Conservation (phyloP, 1,284 basidiomycete genomes). For the Anthracocystis panici-leucophaei region DNA sequence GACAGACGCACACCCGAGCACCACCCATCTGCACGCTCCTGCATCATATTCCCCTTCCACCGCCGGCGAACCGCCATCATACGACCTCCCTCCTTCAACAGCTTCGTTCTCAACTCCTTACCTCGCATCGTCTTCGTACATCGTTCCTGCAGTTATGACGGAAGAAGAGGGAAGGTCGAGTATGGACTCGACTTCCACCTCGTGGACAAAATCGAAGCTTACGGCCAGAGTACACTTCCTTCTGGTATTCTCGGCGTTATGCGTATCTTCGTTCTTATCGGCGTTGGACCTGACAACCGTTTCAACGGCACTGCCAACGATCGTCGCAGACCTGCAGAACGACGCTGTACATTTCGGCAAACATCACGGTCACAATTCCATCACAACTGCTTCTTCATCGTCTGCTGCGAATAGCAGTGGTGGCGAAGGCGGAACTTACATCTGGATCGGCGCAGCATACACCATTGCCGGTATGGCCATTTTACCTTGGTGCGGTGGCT, state of each 20-base stretch:
- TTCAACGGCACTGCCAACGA: slow-evolving; percentile 47
- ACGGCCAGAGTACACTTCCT: slow-evolving; percentile 25
- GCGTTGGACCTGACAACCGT: slow-evolving; percentile 47
- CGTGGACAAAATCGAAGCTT: slow-evolving; percentile 5
- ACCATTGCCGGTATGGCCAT: slow-evolving; percentile 45
- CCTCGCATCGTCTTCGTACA: no score
- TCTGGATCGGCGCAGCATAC: slow-evolving; percentile 52
- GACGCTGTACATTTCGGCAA: slow-evolving; percentile 25
- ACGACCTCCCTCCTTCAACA: neutral
- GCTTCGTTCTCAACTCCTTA: no score
- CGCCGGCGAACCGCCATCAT: neutral
- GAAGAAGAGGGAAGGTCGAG: neutral
- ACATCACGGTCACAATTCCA: slow-evolving; percentile 5
- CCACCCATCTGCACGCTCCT: no score
- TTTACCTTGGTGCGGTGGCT: slow-evolving; percentile 35
- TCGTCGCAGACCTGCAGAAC: slow-evolving; percentile 43
- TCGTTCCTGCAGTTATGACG: no score
- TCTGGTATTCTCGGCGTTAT: slow-evolving; percentile 37
- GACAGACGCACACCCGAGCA: no score
- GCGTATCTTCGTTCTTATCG: slow-evolving; percentile 38
- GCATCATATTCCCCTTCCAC: no score
- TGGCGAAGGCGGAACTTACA: slow-evolving; percentile 31
- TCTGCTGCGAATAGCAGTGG: neutral
- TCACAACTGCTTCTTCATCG: neutral
- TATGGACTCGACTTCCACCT: neutral